Evolutionary conservation across 441 rosid genomes (phyloP), one percentile per base, ranked within the genome.

Genomic region (Monsonia emarginata): DNA sequence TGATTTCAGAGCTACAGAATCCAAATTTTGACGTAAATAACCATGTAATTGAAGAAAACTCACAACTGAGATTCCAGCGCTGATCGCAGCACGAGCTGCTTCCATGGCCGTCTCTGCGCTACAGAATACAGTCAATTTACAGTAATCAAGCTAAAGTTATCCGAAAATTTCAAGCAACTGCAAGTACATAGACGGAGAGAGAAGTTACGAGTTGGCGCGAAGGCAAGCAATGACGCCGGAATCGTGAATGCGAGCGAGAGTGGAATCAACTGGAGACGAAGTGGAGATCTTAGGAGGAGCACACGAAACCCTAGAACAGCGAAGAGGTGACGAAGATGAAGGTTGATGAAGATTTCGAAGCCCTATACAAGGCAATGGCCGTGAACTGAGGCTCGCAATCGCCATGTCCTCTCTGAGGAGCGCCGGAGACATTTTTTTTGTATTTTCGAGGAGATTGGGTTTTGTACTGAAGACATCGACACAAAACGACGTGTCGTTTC

Each of bases 221-320:
- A 85, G 90, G 80, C 90, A 83, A 48, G 87, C 87, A 63, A 83
- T 81, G 68, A 85, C 71, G 62, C 86, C 86, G 26, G 82, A 76
- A 61, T 64, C 73, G 38, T 77, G 75, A 52, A 83, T 83, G 50
- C 60, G 57, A 52, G 81, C 73, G 46, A 72, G 65, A 36, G 86
- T 73, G 16, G 21, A 54, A 65, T 46, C 25, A 28, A 27, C 68
- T 0, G 71, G 70, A 67, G 73, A 67, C 18, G 57, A 31, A 5
- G 75, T 18, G 18, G n/a, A 26, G 28, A 26, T 4, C 36, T 42
- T 16, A 11, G 48, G 48, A 40, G 48, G 16, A 40, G 48, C n/a
- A 40, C 16, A 66, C 2, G 50, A 59, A 68, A 65, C 63, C 1
- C 34, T 48, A 25, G 25, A 44, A 6, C 52, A 16, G 9, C 27